phyloP scores from a whole-genome alignment of 2,329 filamentous ascomycete genomes.

The Parascedosporium putredinis region DNA sequence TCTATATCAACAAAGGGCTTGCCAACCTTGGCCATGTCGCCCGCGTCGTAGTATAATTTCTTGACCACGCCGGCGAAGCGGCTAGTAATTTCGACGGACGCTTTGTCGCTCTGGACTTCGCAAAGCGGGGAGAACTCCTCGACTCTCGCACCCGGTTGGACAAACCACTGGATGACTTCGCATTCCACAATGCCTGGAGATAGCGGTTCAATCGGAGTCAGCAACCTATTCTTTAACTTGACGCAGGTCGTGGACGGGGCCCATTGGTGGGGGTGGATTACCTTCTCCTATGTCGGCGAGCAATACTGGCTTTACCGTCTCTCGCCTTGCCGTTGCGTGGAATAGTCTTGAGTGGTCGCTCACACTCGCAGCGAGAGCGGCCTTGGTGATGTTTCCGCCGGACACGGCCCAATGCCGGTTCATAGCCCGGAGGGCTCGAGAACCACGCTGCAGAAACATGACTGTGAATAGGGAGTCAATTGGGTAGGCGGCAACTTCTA shows the following conservation, averaged over 20 bases:
- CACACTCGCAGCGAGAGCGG: conserved; percentile 30
- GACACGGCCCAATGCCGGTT: conserved; percentile 2
- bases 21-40: conserved; percentile 92
- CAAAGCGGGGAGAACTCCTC: conserved; percentile 97
- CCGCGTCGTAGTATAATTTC: conserved; percentile 88
- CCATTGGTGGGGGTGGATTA: conserved; percentile 22
- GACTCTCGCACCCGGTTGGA: conserved; percentile 86
- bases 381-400: conserved; percentile 30
- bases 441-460: conserved; percentile 47
- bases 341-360: conserved; percentile 33
- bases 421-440: conserved; percentile 30
- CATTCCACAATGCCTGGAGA: conserved; percentile 84
- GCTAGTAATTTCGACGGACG: conserved; percentile 82
- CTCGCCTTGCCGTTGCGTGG: conserved; percentile 37
- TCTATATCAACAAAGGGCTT: conserved; percentile 94
- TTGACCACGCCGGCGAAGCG: conserved; percentile 92
- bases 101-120: conserved; percentile 98
- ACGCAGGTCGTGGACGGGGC: not conserved
- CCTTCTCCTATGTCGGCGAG: conserved; percentile 82
- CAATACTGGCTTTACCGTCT: conserved; percentile 65
- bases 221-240: no score
- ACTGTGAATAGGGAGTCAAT: conserved; percentile 5
- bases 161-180: conserved; percentile 99
- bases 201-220: conserved; percentile 9
- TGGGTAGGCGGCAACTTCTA: not conserved